Evolutionary conservation across 257 asterid genomes (phyloP).

Genomic region (Thymus quinquecostatus): DNA sequence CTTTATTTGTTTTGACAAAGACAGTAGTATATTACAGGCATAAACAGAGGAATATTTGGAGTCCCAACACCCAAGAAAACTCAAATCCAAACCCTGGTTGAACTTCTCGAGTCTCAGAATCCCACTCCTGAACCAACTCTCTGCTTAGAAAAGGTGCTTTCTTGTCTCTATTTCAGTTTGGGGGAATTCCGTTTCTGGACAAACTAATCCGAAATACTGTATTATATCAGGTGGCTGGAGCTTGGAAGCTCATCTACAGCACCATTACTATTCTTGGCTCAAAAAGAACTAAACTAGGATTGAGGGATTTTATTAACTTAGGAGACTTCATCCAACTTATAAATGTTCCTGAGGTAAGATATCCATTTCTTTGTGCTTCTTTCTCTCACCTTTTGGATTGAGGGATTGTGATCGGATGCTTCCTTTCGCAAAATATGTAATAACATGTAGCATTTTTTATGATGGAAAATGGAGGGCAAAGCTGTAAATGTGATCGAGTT

Average conservation of each 20-base stretch:
- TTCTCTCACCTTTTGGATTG: background rate
- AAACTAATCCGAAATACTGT: background rate
- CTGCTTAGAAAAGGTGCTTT: constrained; percentile 65
- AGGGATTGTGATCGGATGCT: background rate
- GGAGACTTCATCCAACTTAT: constrained; percentile 76
- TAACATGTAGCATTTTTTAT: constrained; percentile 37
- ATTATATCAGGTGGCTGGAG: constrained; percentile 64
- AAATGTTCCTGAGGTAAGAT: constrained; percentile 62
- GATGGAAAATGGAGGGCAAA: constrained; percentile 76
- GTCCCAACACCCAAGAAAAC: constrained; percentile 56
- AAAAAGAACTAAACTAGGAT: constrained; percentile 85
- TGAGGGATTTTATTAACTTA: constrained; percentile 78
- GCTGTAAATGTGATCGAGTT: constrained; percentile 85
- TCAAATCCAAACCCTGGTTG: constrained; percentile 62
- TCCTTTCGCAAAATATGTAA: constrained; percentile 24
- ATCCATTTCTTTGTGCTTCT: background rate
- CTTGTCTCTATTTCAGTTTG: background rate
- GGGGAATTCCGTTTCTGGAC: constrained; percentile 8
- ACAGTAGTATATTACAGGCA: constrained; percentile 44
- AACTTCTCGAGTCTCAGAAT: constrained; percentile 72
- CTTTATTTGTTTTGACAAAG: constrained; percentile 4
- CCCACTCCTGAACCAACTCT: constrained; percentile 79
- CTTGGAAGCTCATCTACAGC: constrained; percentile 85
- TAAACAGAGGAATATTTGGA: constrained; percentile 92
- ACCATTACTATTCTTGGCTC: constrained; percentile 84